Conservation (phyloP, 1,284 basidiomycete species). For the Chalciporus sp. region DNA sequence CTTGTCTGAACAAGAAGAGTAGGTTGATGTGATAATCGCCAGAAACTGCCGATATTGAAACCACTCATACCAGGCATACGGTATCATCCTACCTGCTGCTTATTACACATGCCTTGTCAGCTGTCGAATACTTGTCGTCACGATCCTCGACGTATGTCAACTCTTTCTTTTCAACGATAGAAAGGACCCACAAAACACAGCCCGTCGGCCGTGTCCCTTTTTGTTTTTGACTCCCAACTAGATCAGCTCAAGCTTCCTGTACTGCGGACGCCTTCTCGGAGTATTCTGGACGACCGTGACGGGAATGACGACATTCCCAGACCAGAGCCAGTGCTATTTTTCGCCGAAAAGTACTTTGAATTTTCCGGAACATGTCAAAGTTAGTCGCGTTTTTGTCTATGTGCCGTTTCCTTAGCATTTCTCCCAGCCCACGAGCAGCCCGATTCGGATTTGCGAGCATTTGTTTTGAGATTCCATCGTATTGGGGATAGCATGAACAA, state of each 20-base stretch:
- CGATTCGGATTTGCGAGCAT: neutral
- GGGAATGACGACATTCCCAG: conserved; percentile 26
- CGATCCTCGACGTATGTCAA: conserved; percentile 19
- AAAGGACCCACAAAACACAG: conserved; percentile 19
- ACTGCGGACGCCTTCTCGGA: conserved; percentile 33
- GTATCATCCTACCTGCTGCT: conserved; percentile 38
- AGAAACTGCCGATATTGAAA: conserved; percentile 2
- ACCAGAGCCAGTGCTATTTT: conserved; percentile 34
- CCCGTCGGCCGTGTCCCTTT: conserved; percentile 35
- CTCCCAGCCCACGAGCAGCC: conserved; percentile 14
- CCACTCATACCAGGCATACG: conserved; percentile 26
- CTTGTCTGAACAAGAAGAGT: conserved; percentile 34
- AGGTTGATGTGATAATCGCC: conserved; percentile 10
- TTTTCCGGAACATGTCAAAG: conserved; percentile 41
- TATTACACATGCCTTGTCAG: conserved; percentile 34
- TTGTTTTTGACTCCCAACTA: conserved; percentile 67
- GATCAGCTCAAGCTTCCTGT: conserved; percentile 58
- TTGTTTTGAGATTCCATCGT: conserved; percentile 12
- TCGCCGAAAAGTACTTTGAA: conserved; percentile 48
- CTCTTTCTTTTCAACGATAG: neutral
- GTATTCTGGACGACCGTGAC: conserved; percentile 19
- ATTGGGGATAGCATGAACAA: neutral
- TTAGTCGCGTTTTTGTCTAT: conserved; percentile 27
- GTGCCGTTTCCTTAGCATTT: conserved; percentile 1
- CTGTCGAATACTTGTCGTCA: conserved; percentile 28